A percentile compares a stretch with the other conserved stretches of the same genome.
Conservation (phyloP, 176 grass and related monocot species). For the Eremochloa ophiuroides region DNA sequence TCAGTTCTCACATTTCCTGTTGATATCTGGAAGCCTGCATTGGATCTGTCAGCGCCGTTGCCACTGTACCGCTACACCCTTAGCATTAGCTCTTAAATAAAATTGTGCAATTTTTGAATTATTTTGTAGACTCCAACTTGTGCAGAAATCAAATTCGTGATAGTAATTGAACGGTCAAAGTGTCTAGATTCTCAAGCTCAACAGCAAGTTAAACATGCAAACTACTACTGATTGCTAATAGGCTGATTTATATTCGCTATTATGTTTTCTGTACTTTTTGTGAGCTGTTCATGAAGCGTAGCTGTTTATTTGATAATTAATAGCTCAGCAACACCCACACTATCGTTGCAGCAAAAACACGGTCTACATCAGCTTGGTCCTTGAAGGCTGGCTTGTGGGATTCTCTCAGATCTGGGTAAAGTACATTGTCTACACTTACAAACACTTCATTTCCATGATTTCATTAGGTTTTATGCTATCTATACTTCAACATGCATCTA, state of each 20-base stretch:
- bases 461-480: not conserved
- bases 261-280: not conserved
- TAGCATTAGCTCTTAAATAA: not conserved
- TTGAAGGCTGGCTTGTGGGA: constrained; percentile 94
- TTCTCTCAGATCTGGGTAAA: constrained; percentile 85
- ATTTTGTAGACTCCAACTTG: not conserved
- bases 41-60: not conserved
- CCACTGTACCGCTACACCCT: not conserved
- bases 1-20: not conserved
- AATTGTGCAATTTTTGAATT: not conserved
- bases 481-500: not conserved
- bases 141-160: not conserved
- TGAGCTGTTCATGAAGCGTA: not conserved
- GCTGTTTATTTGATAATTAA: not conserved
- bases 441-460: not conserved
- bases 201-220: not conserved
- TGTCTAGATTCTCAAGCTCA: not conserved
- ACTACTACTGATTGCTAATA: not conserved
- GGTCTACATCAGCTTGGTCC: constrained; percentile 29
- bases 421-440: not conserved
- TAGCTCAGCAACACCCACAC: not conserved
- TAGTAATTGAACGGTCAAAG: not conserved
- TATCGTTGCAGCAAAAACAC: constrained; percentile 28
- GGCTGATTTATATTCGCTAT: not conserved
- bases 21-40: not conserved